Evolutionary conservation across 805 yeast species (phyloP), one percentile per base, ranked within the genome.

Genomic region (Zygotorulaspora chibaensis): DNA sequence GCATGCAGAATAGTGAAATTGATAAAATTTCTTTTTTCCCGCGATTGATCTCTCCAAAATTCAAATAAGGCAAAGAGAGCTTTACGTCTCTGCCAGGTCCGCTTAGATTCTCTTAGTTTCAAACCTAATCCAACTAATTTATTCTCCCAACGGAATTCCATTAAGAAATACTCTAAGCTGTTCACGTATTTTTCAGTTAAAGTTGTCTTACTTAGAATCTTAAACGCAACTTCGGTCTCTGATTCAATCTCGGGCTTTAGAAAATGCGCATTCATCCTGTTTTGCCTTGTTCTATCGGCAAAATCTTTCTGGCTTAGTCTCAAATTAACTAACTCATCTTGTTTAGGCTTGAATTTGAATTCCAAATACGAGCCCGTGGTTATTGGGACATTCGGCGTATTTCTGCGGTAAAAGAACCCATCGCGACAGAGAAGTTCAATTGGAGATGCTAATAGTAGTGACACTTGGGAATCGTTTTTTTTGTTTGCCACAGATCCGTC

Each of bases 81-180:
- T 33, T 63, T 65, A 8, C 69, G 54, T 40, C 69, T 56, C 44
- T 65, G 69, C 69, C 69, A 65, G 1, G 69, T 65, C 46, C 69
- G 55, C 44, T 65, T 65, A 7, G 66, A 61, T 53, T 65, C 69
- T 38, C 60, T 51, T 28, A 65, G 50, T 40, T 61, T 62, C 20
- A 63, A 47, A 9, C 67, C 67, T 16, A 62, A 43, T 1, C 58
- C 58, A 33, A 65, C 65, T 26, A 65, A 44, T 30, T 56, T 61
- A 51, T 65, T 65, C 41, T 65, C 69, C 69, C 69, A 65, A 28
- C 62, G 52, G 38, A 65, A 65, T 42, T 65, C 69, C 68, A 65
- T 61, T 13, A 63, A 48, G 40, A 65, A 65, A 45, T 63, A 65
- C 47, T 63, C 68, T 28, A 65, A 47, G 11, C 65, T 59, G 40